Conservation (phyloP, 441 rosid species). For the Adansonia gregorii region DNA sequence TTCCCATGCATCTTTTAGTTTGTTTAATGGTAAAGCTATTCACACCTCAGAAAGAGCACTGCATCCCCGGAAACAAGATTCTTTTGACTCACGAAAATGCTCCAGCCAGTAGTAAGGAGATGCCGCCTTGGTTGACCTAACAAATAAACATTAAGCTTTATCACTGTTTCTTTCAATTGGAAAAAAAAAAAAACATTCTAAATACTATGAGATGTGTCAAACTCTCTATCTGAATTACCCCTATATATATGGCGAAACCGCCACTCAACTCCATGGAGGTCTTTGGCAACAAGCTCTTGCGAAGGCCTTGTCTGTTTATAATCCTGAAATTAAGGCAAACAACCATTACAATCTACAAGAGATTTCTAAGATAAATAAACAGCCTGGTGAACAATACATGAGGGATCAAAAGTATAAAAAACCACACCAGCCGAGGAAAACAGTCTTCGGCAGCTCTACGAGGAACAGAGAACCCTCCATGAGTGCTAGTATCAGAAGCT, state of each 20-base stretch:
- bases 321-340: constrained; percentile 54
- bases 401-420: constrained; percentile 15
- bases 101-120: constrained; percentile 98
- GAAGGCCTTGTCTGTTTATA: constrained; percentile 93
- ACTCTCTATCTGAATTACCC: constrained; percentile 43
- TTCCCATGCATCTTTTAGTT: neutral
- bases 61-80: constrained; percentile 98
- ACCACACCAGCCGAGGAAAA: constrained; percentile 85
- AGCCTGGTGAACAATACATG: neutral
- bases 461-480: constrained; percentile 98
- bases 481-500: constrained; percentile 97
- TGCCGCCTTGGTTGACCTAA: constrained; percentile 58
- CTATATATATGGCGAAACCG: constrained; percentile 92
- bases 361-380: neutral
- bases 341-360: neutral
- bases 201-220: neutral
- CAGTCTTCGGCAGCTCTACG: constrained; percentile 99
- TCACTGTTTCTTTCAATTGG: neutral
- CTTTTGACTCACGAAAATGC: constrained; percentile 92
- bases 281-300: constrained; percentile 95
- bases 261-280: constrained; percentile 94
- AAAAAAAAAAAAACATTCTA: neutral
- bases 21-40: neutral
- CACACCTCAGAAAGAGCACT: constrained; percentile 91
- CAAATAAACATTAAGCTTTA: constrained; percentile 14